Percentiles rank a stretch among this genome's conserved stretches.
phyloP scores from a whole-genome alignment of 2,329 filamentous ascomycete genomes.

The Trichoderma guizhouense region DNA sequence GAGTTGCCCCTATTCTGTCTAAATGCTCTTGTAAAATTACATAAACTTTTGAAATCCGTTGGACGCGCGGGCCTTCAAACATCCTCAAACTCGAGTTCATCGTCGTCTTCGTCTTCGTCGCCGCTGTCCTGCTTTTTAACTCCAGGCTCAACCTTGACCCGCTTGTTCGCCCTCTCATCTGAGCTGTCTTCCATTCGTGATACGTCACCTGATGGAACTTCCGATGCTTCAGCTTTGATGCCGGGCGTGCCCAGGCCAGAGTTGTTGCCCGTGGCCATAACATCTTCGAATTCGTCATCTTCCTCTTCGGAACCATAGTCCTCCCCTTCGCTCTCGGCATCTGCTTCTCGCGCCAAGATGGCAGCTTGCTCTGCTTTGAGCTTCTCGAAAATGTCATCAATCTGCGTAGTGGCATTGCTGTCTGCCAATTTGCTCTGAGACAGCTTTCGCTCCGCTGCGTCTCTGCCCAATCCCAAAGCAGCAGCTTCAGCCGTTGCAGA shows the following conservation, averaged over 20 bases:
- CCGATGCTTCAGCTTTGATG: slow-evolving; percentile 36
- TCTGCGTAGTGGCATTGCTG: slow-evolving; percentile 53
- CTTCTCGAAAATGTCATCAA: slow-evolving; percentile 66
- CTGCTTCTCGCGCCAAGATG: slow-evolving; percentile 30
- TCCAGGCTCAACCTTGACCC: slow-evolving; percentile 55
- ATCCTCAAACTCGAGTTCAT: slow-evolving; percentile 59
- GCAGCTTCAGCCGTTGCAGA: slow-evolving; percentile 29
- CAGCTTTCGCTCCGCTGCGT: slow-evolving; percentile 47
- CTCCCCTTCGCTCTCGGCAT: slow-evolving; percentile 33
- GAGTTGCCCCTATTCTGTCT: not conserved
- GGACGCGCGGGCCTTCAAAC: slow-evolving; percentile 33
- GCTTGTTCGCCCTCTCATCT: slow-evolving; percentile 54
- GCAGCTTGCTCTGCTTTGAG: slow-evolving; percentile 60
- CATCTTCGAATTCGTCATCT: slow-evolving; percentile 50
- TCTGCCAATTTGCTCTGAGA: slow-evolving; percentile 38
- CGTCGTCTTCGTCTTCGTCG: slow-evolving; percentile 48
- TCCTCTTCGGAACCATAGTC: slow-evolving; percentile 37
- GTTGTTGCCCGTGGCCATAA: slow-evolving; percentile 38
- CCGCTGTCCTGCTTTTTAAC: slow-evolving; percentile 43
- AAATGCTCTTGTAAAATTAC: not conserved
- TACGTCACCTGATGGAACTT: slow-evolving; percentile 21
- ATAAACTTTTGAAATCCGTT: not conserved
- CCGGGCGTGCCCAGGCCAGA: slow-evolving; percentile 33
- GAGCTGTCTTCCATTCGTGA: slow-evolving; percentile 27
- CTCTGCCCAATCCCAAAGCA: slow-evolving; percentile 33